Percentiles rank a stretch among this genome's conserved stretches.
Conservation (phyloP, 2,329 filamentous ascomycete species). For the Colletotrichum sublineola region DNA sequence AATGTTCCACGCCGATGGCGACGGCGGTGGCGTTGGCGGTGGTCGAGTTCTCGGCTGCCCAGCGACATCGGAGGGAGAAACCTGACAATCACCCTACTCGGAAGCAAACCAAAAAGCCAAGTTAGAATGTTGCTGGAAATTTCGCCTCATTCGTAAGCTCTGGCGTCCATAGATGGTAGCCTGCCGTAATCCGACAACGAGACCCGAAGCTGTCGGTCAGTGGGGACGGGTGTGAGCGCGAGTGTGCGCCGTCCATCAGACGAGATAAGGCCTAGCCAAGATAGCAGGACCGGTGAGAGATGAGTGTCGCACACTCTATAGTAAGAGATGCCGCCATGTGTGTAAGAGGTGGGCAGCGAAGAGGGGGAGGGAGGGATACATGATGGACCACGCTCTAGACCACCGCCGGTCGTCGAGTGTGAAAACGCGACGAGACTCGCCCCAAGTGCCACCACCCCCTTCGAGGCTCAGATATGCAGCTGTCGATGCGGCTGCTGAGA, state of each 20-base stretch:
- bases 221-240: slow-evolving; percentile 5
- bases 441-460: background rate
- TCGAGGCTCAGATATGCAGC: slow-evolving; percentile 11
- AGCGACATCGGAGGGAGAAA: background rate
- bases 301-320: background rate
- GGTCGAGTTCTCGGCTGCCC: slow-evolving; percentile 1
- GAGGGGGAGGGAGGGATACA: background rate
- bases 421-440: slow-evolving; percentile 23
- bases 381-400: slow-evolving; percentile 32
- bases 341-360: background rate
- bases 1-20: slow-evolving; percentile 1
- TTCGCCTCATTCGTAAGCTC: slow-evolving; percentile 15
- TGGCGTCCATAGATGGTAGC: background rate
- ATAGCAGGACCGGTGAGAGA: slow-evolving; percentile 13
- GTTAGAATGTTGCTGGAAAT: background rate
- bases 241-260: slow-evolving; percentile 26
- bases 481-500: slow-evolving; percentile 17
- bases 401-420: background rate
- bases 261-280: slow-evolving; percentile 17
- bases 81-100: background rate
- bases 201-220: slow-evolving; percentile 1
- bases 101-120: slow-evolving; percentile 1
- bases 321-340: background rate
- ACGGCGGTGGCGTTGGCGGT: background rate
- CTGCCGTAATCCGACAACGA: slow-evolving; percentile 7